These are phyloP conservation scores for Aspergillus niger DNA, from an alignment of 2,329 filamentous ascomycete species.

Conservation along the genomic window DNA sequence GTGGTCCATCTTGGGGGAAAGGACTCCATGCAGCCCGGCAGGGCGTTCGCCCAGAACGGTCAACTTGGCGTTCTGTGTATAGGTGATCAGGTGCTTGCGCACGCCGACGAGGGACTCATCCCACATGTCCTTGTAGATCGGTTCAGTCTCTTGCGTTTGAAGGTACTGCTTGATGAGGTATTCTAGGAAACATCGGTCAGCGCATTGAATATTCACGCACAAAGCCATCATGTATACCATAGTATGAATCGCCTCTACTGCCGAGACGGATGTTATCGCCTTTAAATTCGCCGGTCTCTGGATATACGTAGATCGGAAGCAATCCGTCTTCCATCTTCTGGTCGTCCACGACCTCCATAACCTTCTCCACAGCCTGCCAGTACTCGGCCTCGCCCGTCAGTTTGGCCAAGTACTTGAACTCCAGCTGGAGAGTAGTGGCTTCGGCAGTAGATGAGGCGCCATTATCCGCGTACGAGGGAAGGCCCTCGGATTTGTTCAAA, in stretches of 20 bases:
- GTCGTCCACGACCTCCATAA: conserved; percentile 87
- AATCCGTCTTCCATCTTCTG: conserved; percentile 79
- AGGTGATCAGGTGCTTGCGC: conserved; percentile 88
- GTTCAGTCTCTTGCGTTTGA: conserved; percentile 84
- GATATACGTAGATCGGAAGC: conserved; percentile 86
- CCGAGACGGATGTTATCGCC: conserved; percentile 87
- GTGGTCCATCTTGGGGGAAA: conserved; percentile 96
- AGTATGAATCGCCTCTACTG: conserved; percentile 95
- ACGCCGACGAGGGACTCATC: conserved; percentile 80
- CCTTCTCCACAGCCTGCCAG: conserved; percentile 88
- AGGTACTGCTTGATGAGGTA: conserved; percentile 98
- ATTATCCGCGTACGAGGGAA: conserved; percentile 78
- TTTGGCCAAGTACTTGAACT: conserved; percentile 96
- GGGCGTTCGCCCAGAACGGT: conserved; percentile 91
- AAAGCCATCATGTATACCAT: conserved; percentile 50
- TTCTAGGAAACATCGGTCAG: conserved; percentile 52
- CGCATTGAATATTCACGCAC: not conserved
- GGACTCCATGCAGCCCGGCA: conserved; percentile 63
- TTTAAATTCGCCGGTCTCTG: conserved; percentile 74
- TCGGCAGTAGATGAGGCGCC: conserved; percentile 94
- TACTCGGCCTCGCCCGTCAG: conserved; percentile 89
- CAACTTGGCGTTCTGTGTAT: conserved; percentile 75
- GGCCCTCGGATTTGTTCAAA: conserved; percentile 71
- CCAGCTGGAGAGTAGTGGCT: conserved; percentile 86
- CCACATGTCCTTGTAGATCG: conserved; percentile 91